Conservation (phyloP, 345 rosid genomes). For the Syzygium oleosum region DNA sequence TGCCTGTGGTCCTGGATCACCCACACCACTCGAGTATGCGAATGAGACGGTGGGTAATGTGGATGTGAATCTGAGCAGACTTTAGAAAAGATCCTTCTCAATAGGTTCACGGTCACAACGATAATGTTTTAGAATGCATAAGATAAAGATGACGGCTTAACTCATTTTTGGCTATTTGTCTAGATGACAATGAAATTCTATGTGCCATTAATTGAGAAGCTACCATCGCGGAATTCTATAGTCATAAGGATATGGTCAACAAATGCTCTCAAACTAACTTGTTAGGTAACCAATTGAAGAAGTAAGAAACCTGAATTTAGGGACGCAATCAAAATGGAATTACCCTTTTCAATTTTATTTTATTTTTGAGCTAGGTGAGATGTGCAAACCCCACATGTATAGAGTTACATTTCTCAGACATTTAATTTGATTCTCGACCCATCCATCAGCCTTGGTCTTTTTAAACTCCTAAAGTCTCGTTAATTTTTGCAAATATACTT, state of each 20-base stretch:
- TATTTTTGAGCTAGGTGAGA: not conserved
- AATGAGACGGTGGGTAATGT: not conserved
- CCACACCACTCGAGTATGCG: not conserved
- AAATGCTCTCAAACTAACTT: not conserved
- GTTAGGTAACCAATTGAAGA: no score
- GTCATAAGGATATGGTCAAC: not conserved
- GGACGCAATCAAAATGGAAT: not conserved
- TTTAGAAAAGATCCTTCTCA: not conserved
- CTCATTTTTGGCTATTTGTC: not conserved
- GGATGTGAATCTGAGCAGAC: not conserved
- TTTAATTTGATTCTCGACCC: no score
- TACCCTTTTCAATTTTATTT: no score
- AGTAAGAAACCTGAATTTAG: no score
- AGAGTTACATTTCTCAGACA: fast-evolving
- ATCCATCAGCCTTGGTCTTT: no score
- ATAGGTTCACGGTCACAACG: not conserved
- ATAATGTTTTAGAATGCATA: not conserved
- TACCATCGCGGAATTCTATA: no score
- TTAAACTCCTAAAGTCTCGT: no score
- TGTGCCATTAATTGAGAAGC: not conserved
- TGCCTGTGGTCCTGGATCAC: not conserved
- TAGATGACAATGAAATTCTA: not conserved
- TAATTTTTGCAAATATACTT: not conserved
- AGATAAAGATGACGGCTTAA: not conserved
- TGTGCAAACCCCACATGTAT: not conserved